Percentiles rank a stretch among this genome's conserved stretches.
Evolutionary conservation across 1,139 yeast genomes (phyloP).

Genomic region (Ogataea hybrid): DNA sequence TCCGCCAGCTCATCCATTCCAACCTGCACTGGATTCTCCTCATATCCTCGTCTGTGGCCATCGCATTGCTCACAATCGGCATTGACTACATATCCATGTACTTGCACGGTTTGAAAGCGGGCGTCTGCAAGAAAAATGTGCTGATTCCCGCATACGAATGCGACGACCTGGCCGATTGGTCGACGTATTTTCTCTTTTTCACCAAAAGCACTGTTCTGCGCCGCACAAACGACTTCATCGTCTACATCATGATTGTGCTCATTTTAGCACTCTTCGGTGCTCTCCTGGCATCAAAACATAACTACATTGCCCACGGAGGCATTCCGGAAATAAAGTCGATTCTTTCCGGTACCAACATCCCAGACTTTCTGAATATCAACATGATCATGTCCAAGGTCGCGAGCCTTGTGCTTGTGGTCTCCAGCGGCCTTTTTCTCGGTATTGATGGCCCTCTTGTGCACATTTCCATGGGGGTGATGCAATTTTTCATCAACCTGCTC

Average conservation of each 20-base stretch:
- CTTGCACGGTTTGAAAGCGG: constrained; percentile 60
- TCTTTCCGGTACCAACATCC: constrained; percentile 56
- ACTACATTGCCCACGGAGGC: constrained; percentile 59
- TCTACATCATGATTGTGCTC: constrained; percentile 37
- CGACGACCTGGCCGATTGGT: constrained; percentile 43
- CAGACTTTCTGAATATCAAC: constrained; percentile 45
- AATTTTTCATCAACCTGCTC: constrained; percentile 35
- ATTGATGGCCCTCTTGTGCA: constrained; percentile 95
- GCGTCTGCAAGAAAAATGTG: constrained; percentile 41
- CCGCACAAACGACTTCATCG: constrained; percentile 34
- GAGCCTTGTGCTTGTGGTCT: constrained; percentile 63
- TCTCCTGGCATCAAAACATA: constrained; percentile 37
- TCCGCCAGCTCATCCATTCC: no score
- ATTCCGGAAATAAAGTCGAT: constrained; percentile 67
- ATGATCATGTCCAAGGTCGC: constrained; percentile 49
- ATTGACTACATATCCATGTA: constrained; percentile 62
- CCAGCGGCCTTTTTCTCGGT: constrained; percentile 88
- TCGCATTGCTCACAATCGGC: constrained; percentile 59
- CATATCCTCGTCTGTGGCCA: no score
- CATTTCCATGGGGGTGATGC: constrained; percentile 69
- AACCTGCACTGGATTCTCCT: no score
- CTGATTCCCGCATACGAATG: constrained; percentile 34
- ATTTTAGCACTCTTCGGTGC: constrained; percentile 34
- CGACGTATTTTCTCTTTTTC: constrained; percentile 28
- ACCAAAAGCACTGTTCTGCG: constrained; percentile 27